phyloP scores from a whole-genome alignment of 2,329 filamentous ascomycete genomes.

The Curvularia eragrostidis region DNA sequence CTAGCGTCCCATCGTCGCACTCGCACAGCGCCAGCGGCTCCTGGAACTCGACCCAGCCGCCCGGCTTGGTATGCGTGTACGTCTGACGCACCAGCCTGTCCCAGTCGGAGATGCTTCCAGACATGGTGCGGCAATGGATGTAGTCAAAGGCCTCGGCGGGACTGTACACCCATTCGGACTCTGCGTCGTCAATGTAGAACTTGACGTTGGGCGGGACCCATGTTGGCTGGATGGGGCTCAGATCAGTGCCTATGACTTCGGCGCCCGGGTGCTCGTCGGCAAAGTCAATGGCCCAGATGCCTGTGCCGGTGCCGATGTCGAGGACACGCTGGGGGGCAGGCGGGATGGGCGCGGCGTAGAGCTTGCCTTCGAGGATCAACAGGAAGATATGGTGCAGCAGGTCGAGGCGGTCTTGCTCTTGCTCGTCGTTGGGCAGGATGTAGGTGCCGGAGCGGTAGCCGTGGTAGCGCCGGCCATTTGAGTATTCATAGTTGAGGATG shows the following conservation, averaged over 20 bases:
- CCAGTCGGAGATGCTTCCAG: conserved; percentile 45
- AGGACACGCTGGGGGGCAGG: conserved; percentile 35
- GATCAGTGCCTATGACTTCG: conserved; percentile 48
- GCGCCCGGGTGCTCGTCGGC: conserved; percentile 45
- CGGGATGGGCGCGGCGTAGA: conserved; percentile 44
- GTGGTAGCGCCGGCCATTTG: conserved; percentile 50
- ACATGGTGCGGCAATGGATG: conserved; percentile 44
- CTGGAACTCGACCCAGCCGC: conserved; percentile 48
- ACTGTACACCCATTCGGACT: conserved; percentile 49
- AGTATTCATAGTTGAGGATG: conserved; percentile 49
- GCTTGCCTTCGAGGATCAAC: conserved; percentile 45
- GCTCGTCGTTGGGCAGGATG: conserved; percentile 49
- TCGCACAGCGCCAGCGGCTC: conserved; percentile 43
- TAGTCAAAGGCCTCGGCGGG: conserved; percentile 46
- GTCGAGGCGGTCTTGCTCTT: conserved; percentile 50
- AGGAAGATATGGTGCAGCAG: conserved; percentile 50
- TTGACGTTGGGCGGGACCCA: conserved; percentile 51
- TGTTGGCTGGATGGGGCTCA: conserved; percentile 48
- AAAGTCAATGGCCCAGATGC: conserved; percentile 52
- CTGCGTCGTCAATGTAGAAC: conserved; percentile 54
- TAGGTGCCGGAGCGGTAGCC: conserved; percentile 47
- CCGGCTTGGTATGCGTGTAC: conserved; percentile 39
- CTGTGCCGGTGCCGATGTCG: conserved; percentile 52
- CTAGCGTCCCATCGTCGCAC: conserved; percentile 42
- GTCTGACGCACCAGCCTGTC: conserved; percentile 34